These are phyloP conservation scores for Tylopilus vinaceipallidus DNA, from an alignment of 768 basidiomycete species.

Conservation along the genomic window DNA sequence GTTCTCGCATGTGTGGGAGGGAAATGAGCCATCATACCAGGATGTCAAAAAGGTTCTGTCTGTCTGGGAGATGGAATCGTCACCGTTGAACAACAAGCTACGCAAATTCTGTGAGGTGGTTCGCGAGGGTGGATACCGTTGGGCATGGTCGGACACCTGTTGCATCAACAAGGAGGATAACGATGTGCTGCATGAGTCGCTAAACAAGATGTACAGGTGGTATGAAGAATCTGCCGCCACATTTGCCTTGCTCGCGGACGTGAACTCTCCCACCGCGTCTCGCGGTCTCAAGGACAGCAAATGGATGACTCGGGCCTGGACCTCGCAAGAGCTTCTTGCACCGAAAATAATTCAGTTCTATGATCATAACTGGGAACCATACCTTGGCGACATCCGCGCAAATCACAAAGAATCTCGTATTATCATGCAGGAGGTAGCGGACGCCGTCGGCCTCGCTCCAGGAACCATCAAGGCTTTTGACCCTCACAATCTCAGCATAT, in stretches of 20 bases:
- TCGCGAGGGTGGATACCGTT: too few species aligned
- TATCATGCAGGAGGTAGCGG: slow-evolving; percentile 9
- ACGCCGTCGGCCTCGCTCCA: slow-evolving; percentile 1
- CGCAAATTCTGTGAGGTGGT: too few species aligned
- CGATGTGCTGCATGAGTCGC: too few species aligned
- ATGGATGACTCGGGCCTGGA: slow-evolving; percentile 14
- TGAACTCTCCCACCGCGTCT: not conserved
- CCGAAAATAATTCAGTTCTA: slow-evolving; percentile 12
- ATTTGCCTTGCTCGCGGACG: not conserved
- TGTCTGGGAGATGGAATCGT: too few species aligned
- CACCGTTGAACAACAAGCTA: too few species aligned
- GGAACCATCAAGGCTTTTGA: not conserved
- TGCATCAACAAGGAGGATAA: too few species aligned
- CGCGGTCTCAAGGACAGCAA: not conserved
- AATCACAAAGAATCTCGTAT: slow-evolving; percentile 11
- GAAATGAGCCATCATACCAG: too few species aligned
- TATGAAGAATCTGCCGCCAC: too few species aligned
- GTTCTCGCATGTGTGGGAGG: too few species aligned
- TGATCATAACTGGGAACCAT: slow-evolving; percentile 6
- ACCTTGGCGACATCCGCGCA: not conserved
- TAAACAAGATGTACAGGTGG: too few species aligned
- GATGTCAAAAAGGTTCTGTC: too few species aligned
- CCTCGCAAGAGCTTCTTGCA: slow-evolving; percentile 12
- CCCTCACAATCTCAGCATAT: not conserved
- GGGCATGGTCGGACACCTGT: too few species aligned